Percentiles rank a stretch among this genome's conserved stretches.
Evolutionary conservation across 2,329 filamentous ascomycete genomes (phyloP).

Genomic region (Ophiocordyceps camponoti-leonardi): DNA sequence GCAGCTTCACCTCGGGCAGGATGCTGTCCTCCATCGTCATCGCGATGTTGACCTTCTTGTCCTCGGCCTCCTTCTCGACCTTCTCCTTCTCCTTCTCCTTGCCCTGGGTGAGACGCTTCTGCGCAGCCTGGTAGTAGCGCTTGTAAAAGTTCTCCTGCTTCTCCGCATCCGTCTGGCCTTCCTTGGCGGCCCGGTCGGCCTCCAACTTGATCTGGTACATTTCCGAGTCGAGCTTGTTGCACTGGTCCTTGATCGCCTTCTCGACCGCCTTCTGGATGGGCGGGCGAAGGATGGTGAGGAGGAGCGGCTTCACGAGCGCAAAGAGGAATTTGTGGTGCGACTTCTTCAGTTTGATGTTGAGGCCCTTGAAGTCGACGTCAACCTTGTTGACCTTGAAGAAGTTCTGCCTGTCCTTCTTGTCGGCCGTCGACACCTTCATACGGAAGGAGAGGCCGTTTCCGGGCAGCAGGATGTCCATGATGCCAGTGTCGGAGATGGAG

Average conservation of each 20-base stretch:
- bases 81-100: constrained; percentile 44
- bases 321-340: constrained; percentile 92
- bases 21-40: constrained; percentile 63
- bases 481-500: constrained; percentile 67
- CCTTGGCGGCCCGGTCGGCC: constrained; percentile 52
- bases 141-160: constrained; percentile 70
- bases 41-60: constrained; percentile 46
- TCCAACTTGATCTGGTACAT: constrained; percentile 68
- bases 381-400: constrained; percentile 94
- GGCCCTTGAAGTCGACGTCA: constrained; percentile 61
- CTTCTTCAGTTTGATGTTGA: constrained; percentile 82
- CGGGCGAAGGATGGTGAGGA: constrained; percentile 70
- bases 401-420: constrained; percentile 57
- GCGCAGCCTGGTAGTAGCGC: constrained; percentile 61
- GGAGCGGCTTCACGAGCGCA: constrained; percentile 66
- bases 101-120: constrained; percentile 56
- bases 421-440: constrained; percentile 69
- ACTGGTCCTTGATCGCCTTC: constrained; percentile 73
- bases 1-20: constrained; percentile 74
- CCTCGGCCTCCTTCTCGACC: constrained; percentile 37
- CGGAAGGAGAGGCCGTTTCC: constrained; percentile 85
- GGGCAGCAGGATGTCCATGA: constrained; percentile 75
- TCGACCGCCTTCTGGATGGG: constrained; percentile 76
- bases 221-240: constrained; percentile 55
- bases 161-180: constrained; percentile 42